These are phyloP conservation scores for Phytophthora citrophthora DNA, from an alignment of 352 stramenopile species.

Conservation along the genomic window DNA sequence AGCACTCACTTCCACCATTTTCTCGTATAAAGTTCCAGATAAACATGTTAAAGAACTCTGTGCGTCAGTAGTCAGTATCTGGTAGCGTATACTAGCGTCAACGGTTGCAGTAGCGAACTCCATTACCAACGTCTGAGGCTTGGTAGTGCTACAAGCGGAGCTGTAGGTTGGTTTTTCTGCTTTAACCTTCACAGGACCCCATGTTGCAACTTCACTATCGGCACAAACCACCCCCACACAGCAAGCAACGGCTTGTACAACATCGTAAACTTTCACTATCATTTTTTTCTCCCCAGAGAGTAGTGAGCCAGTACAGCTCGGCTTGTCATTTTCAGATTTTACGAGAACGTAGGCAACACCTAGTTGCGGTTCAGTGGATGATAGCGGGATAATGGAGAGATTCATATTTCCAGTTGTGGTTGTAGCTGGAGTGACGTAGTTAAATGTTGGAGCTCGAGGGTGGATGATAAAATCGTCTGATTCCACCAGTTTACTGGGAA, in stretches of 20 bases:
- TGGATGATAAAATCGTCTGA: slow-evolving; percentile 39
- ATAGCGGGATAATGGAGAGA: slow-evolving; percentile 42
- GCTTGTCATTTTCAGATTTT: slow-evolving; percentile 4
- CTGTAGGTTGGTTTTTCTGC: slow-evolving; percentile 31
- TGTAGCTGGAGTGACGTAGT: slow-evolving; percentile 34
- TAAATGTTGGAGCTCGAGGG: slow-evolving; percentile 48
- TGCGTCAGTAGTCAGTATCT: slow-evolving; percentile 11
- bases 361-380: slow-evolving; percentile 5
- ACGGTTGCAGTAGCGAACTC: slow-evolving; percentile 35
- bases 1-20: slow-evolving; percentile 33
- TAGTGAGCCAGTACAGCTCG: slow-evolving; percentile 9
- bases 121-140: slow-evolving; percentile 43
- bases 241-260: slow-evolving; percentile 56
- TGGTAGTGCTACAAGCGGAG: slow-evolving; percentile 41
- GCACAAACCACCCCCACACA: slow-evolving; percentile 44
- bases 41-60: slow-evolving; percentile 32
- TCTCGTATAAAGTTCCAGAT: slow-evolving; percentile 37
- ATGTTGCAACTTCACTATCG: slow-evolving; percentile 29
- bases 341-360: slow-evolving; percentile 39
- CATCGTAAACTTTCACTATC: slow-evolving; percentile 45
- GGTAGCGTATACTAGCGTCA: slow-evolving; percentile 36
- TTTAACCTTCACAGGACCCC: slow-evolving; percentile 42
- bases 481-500: slow-evolving; percentile 39
- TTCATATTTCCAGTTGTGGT: slow-evolving; percentile 55
- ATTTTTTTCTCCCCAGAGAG: slow-evolving; percentile 22